Conservation (phyloP, 2,329 filamentous ascomycete genomes). For the Rosellinia necatrix region DNA sequence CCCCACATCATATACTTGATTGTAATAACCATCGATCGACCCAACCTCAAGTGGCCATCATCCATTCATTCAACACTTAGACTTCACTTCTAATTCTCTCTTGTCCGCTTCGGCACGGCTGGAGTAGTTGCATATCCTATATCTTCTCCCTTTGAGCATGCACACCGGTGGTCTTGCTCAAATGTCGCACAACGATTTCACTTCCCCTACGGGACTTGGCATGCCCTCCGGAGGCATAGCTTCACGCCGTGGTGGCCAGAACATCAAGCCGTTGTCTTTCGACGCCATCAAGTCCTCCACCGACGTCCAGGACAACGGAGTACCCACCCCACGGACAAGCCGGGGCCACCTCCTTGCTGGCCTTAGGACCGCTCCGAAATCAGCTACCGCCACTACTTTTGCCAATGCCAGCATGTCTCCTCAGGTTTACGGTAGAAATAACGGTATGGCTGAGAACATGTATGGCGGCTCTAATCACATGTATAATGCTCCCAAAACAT, state of each 20-base stretch:
- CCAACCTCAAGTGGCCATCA: slow-evolving; percentile 36
- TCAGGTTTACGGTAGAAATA: slow-evolving; percentile 49
- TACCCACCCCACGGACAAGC: slow-evolving; percentile 87
- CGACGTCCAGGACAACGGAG: slow-evolving; percentile 68
- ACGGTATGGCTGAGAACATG: slow-evolving; percentile 50
- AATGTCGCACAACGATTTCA: slow-evolving; percentile 90
- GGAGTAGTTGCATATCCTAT: slow-evolving; percentile 31
- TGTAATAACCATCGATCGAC: slow-evolving; percentile 42
- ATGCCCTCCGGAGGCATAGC: slow-evolving; percentile 81
- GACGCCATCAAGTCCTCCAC: slow-evolving; percentile 71
- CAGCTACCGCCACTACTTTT: slow-evolving; percentile 71
- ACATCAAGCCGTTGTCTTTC: slow-evolving; percentile 88
- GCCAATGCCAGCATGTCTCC: slow-evolving; percentile 51
- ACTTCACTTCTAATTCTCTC: slow-evolving; percentile 38
- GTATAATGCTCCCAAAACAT: slow-evolving; percentile 60
- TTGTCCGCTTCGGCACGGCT: slow-evolving; percentile 28
- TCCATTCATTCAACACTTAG: slow-evolving; percentile 41
- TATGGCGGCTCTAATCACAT: slow-evolving; percentile 51
- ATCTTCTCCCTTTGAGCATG: slow-evolving; percentile 56
- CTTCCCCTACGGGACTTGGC: slow-evolving; percentile 71
- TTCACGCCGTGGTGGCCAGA: slow-evolving; percentile 78
- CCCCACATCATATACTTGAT: slow-evolving; percentile 36
- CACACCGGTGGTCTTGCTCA: slow-evolving; percentile 99
- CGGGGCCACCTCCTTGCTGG: slow-evolving; percentile 93
- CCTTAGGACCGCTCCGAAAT: slow-evolving; percentile 91